A percentile compares a stretch with the other conserved stretches of the same genome.
phyloP scores from a whole-genome alignment of 179 eudicot species.

The Heliamphora pulchella region DNA sequence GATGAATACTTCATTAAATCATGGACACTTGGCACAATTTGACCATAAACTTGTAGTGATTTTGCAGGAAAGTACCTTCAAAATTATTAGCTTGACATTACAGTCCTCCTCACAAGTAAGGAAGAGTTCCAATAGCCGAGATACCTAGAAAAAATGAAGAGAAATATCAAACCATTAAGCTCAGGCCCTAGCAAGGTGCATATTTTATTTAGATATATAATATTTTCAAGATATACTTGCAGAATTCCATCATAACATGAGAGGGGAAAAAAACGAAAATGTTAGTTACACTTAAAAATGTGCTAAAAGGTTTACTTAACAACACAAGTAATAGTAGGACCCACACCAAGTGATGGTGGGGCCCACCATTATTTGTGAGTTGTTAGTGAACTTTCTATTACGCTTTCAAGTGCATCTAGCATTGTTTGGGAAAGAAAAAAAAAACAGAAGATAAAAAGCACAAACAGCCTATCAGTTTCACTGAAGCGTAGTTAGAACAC shows the following conservation, averaged over 20 bases:
- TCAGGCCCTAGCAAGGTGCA: background rate
- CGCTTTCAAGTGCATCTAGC: too few relatives aligned
- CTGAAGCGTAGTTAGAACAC: background rate
- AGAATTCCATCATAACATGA: conserved; percentile 3
- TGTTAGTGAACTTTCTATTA: too few relatives aligned
- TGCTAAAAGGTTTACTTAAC: too few relatives aligned
- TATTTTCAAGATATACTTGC: background rate
- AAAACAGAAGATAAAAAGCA: too few relatives aligned
- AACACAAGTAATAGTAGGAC: too few relatives aligned
- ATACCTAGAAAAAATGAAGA: conserved; percentile 31
- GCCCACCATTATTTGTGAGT: too few relatives aligned
- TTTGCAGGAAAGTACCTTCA: conserved; percentile 48
- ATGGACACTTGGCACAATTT: background rate
- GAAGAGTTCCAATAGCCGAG: conserved; percentile 64
- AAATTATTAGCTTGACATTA: conserved; percentile 64
- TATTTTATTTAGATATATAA: background rate
- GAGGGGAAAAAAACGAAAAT: too few relatives aligned
- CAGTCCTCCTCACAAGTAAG: conserved; percentile 58
- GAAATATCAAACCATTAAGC: background rate
- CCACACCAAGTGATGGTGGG: too few relatives aligned
- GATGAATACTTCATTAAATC: background rate
- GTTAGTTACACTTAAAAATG: too few relatives aligned
- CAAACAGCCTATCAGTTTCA: background rate
- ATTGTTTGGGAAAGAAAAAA: too few relatives aligned
- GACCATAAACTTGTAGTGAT: conserved; percentile 8